Evolutionary conservation across 2,329 filamentous ascomycete genomes (phyloP).

Genomic region (Cytospora schulzeri): DNA sequence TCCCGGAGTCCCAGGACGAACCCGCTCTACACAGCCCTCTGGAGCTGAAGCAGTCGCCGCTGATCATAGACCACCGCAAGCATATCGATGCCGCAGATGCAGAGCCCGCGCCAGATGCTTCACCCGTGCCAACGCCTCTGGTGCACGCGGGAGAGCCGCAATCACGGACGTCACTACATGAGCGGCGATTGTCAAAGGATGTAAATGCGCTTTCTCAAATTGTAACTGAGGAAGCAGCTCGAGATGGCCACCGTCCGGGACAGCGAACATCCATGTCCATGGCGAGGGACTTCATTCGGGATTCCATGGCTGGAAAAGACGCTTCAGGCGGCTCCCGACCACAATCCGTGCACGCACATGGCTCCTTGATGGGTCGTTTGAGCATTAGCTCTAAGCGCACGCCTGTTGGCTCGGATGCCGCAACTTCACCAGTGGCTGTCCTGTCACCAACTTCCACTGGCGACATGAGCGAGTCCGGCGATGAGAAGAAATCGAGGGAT

Average conservation of each 20-base stretch:
- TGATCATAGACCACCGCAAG: conserved; percentile 59
- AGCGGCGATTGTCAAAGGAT: conserved; percentile 50
- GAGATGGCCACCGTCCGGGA: conserved; percentile 39
- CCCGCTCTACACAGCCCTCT: conserved; percentile 48
- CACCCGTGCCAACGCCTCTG: conserved; percentile 29
- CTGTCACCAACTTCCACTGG: conserved; percentile 46
- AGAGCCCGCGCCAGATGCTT: conserved; percentile 32
- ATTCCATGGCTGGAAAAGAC: conserved; percentile 49
- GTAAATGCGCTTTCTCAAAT: conserved; percentile 30
- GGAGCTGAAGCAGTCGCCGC: conserved; percentile 60
- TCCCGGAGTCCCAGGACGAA: conserved; percentile 45
- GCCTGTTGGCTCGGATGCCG: conserved; percentile 50
- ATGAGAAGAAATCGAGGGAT: conserved; percentile 46
- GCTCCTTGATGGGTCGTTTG: conserved; percentile 58
- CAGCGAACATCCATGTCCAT: conserved; percentile 62
- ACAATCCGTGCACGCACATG: conserved; percentile 50
- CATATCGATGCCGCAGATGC: conserved; percentile 37
- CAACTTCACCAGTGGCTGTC: conserved; percentile 34
- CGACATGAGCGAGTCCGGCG: conserved; percentile 50
- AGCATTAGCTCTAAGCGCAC: conserved; percentile 66
- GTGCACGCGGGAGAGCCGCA: conserved; percentile 31
- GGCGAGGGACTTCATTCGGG: conserved; percentile 61
- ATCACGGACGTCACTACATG: conserved; percentile 49
- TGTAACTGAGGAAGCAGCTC: conserved; percentile 10
- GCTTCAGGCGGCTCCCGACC: conserved; percentile 38